Evolutionary conservation across 1,284 basidiomycete genomes (phyloP).

Genomic region (Microstroma glucosiphilum): DNA sequence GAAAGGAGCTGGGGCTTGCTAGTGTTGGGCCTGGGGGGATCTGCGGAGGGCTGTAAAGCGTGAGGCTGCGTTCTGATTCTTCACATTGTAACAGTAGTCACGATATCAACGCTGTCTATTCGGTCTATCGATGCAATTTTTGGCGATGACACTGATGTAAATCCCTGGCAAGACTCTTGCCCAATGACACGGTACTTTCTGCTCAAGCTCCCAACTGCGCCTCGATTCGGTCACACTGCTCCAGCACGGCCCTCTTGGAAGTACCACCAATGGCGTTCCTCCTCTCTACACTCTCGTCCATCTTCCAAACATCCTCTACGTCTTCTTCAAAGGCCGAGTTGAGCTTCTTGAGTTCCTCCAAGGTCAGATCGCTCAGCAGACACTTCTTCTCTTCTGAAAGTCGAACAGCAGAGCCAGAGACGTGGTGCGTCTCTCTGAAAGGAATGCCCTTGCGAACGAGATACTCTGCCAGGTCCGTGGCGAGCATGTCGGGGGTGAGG

Average conservation of each 20-base stretch:
- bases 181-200: no score
- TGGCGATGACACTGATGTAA: no score
- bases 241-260: constrained; percentile 71
- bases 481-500: constrained; percentile 91
- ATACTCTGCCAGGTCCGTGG: constrained; percentile 95
- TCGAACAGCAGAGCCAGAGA: constrained; percentile 90
- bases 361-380: constrained; percentile 71
- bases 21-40: neutral
- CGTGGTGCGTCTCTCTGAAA: constrained; percentile 96
- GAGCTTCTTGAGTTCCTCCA: constrained; percentile 71
- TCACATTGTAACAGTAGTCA: no score
- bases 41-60: neutral
- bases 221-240: constrained; percentile 58
- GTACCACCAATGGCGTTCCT: constrained; percentile 87
- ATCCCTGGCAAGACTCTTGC: no score
- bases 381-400: constrained; percentile 77
- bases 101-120: no score
- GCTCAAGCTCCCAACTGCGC: constrained; percentile 15
- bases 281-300: constrained; percentile 72
- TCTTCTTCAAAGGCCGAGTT: constrained; percentile 75
- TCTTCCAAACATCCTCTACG: constrained; percentile 55
- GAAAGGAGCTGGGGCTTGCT: neutral
- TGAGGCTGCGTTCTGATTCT: neutral
- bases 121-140: no score
- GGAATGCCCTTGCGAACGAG: constrained; percentile 91